Percentiles rank a stretch among this genome's conserved stretches.
Conservation (phyloP, 2,329 filamentous ascomycete genomes). For the Microcyclospora tardicrescens region DNA sequence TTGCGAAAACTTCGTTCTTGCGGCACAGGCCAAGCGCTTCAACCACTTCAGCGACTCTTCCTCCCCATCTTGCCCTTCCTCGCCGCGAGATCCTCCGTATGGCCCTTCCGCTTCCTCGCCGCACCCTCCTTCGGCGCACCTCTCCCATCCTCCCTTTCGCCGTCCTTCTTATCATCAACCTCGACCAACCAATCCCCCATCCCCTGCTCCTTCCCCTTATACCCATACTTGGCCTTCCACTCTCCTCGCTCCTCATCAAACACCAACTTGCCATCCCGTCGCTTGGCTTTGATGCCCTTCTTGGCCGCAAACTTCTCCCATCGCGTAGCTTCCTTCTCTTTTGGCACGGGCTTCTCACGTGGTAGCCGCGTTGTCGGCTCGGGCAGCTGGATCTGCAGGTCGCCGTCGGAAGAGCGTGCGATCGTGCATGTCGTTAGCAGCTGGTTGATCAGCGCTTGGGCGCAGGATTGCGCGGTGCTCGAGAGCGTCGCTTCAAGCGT, state of each 20-base stretch:
- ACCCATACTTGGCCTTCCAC: slow-evolving; percentile 92
- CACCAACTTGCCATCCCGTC: slow-evolving; percentile 64
- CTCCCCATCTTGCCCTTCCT: too few species aligned
- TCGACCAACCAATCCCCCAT: slow-evolving; percentile 75
- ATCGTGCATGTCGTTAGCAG: slow-evolving; percentile 80
- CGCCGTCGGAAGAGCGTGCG: slow-evolving; percentile 47
- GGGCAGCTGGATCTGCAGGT: slow-evolving; percentile 67
- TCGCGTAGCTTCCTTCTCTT: slow-evolving; percentile 70
- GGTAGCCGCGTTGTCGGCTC: slow-evolving; percentile 57
- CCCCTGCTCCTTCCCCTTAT: slow-evolving; percentile 74
- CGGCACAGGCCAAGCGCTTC: too few species aligned
- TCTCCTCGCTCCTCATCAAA: slow-evolving; percentile 76
- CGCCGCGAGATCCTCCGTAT: too few species aligned
- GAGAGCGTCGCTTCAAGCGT: slow-evolving; percentile 53
- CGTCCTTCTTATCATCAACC: slow-evolving; percentile 59
- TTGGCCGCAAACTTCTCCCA: slow-evolving; percentile 95
- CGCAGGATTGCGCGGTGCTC: slow-evolving; percentile 69
- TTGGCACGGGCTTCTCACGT: slow-evolving; percentile 82
- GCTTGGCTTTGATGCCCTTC: slow-evolving; percentile 91
- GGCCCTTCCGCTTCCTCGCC: slow-evolving; percentile 9
- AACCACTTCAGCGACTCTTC: too few species aligned
- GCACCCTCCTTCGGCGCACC: slow-evolving; percentile 8
- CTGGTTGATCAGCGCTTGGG: slow-evolving; percentile 87
- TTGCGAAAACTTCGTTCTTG: too few species aligned
- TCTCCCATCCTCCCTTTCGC: slow-evolving; percentile 31